Conservation (phyloP, 441 rosid genomes). For the Gossypium trilobum region DNA sequence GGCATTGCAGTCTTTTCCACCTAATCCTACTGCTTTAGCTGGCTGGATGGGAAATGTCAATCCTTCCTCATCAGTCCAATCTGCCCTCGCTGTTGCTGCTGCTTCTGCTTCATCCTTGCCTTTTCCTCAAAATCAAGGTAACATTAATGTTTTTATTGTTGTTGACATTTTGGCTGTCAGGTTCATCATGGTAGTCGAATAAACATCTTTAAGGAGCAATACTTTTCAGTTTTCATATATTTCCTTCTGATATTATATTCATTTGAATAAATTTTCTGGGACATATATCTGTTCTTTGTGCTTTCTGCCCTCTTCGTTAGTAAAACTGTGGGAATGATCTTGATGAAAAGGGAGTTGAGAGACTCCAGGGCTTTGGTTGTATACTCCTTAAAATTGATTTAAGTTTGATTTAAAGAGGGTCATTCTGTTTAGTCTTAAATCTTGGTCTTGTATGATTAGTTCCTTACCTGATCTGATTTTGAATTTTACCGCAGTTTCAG, state of each 20-base stretch:
- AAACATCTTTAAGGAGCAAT: neutral
- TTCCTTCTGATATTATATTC: neutral
- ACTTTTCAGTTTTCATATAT: neutral
- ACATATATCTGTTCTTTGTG: neutral
- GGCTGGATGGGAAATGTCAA: conserved; percentile 50
- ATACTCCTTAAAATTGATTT: neutral
- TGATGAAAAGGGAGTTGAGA: neutral
- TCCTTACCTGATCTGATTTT: neutral
- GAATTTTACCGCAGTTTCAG: conserved; percentile 16
- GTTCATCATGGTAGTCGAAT: neutral
- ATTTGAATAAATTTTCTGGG: neutral
- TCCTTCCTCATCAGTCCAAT: conserved; percentile 43
- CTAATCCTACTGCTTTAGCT: conserved; percentile 43
- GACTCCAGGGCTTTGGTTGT: neutral
- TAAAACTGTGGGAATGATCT: neutral
- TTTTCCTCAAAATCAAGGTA: conserved; percentile 42
- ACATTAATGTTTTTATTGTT: neutral
- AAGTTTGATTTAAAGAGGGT: neutral
- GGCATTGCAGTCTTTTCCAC: conserved; percentile 39
- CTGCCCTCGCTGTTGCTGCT: conserved; percentile 26
- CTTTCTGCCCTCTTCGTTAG: neutral
- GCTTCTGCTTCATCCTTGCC: conserved; percentile 40
- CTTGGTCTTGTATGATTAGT: neutral
- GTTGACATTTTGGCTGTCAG: neutral
- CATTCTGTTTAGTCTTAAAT: neutral